These are phyloP conservation scores for Quercus robur DNA, from an alignment of 306 rosid species.

Conservation along the genomic window DNA sequence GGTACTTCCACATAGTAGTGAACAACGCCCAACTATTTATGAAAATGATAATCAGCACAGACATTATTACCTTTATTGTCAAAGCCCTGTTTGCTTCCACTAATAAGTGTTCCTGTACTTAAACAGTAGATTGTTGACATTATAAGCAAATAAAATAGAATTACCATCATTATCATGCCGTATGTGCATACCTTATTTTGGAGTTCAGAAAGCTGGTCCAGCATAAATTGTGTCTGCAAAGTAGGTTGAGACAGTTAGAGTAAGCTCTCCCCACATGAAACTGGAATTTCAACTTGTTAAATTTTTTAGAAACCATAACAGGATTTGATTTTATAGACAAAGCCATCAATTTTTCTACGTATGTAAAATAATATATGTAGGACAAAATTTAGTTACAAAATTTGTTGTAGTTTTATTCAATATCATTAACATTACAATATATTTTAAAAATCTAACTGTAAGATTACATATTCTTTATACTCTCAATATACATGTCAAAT, in stretches of 20 bases:
- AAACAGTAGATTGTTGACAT: constrained; percentile 10
- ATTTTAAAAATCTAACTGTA: too few species aligned
- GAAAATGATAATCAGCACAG: neutral
- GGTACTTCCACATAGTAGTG: neutral
- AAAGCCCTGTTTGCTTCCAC: constrained; percentile 78
- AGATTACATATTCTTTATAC: accelerated
- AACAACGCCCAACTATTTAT: neutral
- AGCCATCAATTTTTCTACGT: neutral
- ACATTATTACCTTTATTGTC: constrained; percentile 58
- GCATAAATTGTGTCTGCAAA: constrained; percentile 94
- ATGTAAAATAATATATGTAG: too few species aligned
- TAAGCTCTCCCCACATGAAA: neutral
- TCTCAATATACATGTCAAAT: too few species aligned
- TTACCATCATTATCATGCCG: neutral
- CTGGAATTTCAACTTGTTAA: neutral
- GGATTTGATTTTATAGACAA: neutral
- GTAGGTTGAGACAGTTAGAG: constrained; percentile 5
- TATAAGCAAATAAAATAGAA: constrained; percentile 3
- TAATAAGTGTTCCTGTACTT: constrained; percentile 71
- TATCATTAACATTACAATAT: too few species aligned
- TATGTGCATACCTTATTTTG: constrained; percentile 65
- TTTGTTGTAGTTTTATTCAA: accelerated
- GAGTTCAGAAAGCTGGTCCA: constrained; percentile 90
- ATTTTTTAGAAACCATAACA: neutral
- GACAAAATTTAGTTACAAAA: too few species aligned